phyloP scores from a whole-genome alignment of 2,329 filamentous ascomycete species.

The Trichoderma semiorbis region DNA sequence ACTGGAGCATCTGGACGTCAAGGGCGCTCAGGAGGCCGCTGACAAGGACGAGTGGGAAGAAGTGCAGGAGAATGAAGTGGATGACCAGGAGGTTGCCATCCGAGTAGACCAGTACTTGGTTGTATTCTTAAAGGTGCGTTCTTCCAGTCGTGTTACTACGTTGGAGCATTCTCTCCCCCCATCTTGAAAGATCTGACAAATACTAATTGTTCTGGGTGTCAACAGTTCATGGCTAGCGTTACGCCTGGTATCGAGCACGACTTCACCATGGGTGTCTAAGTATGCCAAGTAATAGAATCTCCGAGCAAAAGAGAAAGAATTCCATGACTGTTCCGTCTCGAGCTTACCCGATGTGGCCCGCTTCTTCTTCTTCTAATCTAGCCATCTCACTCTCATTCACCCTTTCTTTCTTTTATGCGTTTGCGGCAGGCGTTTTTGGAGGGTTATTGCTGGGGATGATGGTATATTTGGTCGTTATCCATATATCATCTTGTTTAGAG shows the following conservation, averaged over 20 bases:
- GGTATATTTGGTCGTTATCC: not conserved
- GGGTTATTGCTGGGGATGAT: not conserved
- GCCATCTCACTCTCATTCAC: not conserved
- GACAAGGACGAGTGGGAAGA: constrained; percentile 64
- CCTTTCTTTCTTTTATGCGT: not conserved
- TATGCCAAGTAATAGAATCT: not conserved
- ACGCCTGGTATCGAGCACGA: constrained; percentile 97
- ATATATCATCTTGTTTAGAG: not conserved
- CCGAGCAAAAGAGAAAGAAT: not conserved
- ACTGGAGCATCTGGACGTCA: constrained; percentile 62
- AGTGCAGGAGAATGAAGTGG: constrained; percentile 56
- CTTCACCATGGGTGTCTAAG: constrained; percentile 89
- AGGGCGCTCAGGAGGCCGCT: constrained; percentile 48
- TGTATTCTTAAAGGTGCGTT: constrained; percentile 73
- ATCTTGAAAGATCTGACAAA: not conserved
- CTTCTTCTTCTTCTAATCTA: not conserved
- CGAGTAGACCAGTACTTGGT: constrained; percentile 86
- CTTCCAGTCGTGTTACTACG: not conserved
- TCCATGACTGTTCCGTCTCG: not conserved
- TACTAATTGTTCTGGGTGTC: not conserved
- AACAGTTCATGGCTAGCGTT: constrained; percentile 75
- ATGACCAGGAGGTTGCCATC: constrained; percentile 73
- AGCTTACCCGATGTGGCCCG: not conserved
- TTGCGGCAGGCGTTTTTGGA: constrained; percentile 2
- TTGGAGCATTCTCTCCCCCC: not conserved